These are phyloP conservation scores for Fusarium gaditjirri DNA, from an alignment of 2,329 filamentous ascomycete genomes.

Conservation along the genomic window DNA sequence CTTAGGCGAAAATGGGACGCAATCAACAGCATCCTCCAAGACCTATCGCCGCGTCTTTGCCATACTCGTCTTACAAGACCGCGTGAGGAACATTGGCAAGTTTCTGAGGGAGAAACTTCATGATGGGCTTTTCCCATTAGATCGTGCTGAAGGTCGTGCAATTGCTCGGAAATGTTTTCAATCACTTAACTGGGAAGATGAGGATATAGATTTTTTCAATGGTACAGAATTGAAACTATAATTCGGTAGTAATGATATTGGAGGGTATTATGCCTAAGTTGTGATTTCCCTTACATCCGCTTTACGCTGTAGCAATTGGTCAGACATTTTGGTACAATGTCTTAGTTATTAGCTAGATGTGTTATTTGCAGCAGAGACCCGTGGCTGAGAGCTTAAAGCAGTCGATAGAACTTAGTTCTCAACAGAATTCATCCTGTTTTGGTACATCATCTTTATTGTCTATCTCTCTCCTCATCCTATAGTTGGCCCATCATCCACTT, in stretches of 20 bases:
- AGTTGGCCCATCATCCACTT: background rate
- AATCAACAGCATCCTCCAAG: background rate
- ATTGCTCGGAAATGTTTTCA: background rate
- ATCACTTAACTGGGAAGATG: rapidly evolving
- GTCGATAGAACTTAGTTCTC: no score
- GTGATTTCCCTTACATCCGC: no score
- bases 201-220: background rate
- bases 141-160: background rate
- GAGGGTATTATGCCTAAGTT: no score
- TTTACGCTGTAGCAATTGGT: no score
- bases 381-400: no score
- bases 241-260: no score
- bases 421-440: background rate
- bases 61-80: background rate
- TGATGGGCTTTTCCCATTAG: background rate
- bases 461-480: background rate
- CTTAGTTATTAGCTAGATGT: no score
- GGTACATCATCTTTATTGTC: slow-evolving; percentile 8
- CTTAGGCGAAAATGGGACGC: background rate
- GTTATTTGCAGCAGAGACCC: no score
- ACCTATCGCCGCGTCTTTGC: background rate
- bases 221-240: background rate
- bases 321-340: no score
- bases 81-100: background rate
- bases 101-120: background rate